These are phyloP conservation scores for Umbilicus rupestris DNA, from an alignment of 164 flowering plant genomes.

Conservation along the genomic window DNA sequence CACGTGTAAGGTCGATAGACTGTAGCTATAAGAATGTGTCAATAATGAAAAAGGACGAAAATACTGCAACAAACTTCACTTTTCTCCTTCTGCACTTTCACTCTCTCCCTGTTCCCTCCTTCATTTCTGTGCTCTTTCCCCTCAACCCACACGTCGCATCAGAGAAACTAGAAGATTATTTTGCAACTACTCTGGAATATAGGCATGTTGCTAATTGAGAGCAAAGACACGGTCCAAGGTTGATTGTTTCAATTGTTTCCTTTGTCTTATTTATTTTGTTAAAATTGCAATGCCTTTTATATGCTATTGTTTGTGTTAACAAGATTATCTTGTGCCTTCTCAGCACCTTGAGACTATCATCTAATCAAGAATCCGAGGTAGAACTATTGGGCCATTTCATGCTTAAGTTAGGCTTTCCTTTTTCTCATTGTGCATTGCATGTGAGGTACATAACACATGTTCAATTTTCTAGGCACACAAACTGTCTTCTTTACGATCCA, in stretches of 20 bases:
- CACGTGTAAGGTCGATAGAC: too few relatives aligned
- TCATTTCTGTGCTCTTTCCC: too few relatives aligned
- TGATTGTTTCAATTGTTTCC: conserved; percentile 2
- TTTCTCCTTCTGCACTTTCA: too few relatives aligned
- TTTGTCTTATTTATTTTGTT: conserved; percentile 2
- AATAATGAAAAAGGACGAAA: too few relatives aligned
- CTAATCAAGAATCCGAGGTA: conserved; percentile 52
- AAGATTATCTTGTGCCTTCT: not conserved
- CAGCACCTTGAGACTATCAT: conserved; percentile 79
- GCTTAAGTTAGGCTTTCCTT: conserved; percentile 49
- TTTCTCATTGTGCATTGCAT: not conserved
- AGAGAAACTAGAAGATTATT: conserved; percentile 13
- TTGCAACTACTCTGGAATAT: conserved; percentile 12
- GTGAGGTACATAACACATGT: not conserved
- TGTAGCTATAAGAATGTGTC: too few relatives aligned
- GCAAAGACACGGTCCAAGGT: conserved; percentile 27
- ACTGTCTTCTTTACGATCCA: conserved; percentile 9
- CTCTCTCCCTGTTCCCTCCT: too few relatives aligned
- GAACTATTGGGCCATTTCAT: conserved; percentile 85
- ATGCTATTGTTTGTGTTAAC: not conserved
- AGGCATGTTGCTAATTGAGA: conserved; percentile 7
- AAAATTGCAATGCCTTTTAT: not conserved
- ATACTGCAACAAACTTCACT: too few relatives aligned
- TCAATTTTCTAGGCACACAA: conserved; percentile 2
- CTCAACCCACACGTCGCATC: too few relatives aligned